Conservation (phyloP, 441 rosid genomes). For the Corymbia citriodora region DNA sequence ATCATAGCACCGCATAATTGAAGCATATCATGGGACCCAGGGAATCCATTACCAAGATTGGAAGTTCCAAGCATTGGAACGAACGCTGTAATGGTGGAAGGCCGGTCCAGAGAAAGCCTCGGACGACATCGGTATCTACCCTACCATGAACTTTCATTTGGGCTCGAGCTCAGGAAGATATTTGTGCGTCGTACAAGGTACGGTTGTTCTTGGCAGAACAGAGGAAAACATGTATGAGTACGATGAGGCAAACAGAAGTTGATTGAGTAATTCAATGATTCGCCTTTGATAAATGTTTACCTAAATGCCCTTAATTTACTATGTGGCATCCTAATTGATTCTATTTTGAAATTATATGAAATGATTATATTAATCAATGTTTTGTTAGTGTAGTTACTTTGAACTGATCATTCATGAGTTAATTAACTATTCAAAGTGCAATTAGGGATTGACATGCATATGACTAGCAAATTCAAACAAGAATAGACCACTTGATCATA, state of each 20-base stretch:
- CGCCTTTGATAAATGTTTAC: not conserved
- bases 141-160: not conserved
- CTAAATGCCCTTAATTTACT: too few relatives aligned
- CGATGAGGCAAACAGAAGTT: not conserved
- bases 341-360: too few relatives aligned
- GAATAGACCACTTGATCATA: too few relatives aligned
- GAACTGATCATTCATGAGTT: too few relatives aligned
- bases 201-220: not conserved
- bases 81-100: too few relatives aligned
- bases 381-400: too few relatives aligned
- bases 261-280: not conserved
- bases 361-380: too few relatives aligned
- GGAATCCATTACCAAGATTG: not conserved
- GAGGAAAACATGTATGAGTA: not conserved
- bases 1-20: not conserved
- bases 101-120: not conserved
- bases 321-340: too few relatives aligned
- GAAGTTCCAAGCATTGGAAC: not conserved
- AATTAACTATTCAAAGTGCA: too few relatives aligned
- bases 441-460: too few relatives aligned
- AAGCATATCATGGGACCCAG: not conserved
- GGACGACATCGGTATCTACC: not conserved
- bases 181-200: not conserved
- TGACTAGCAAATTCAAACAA: too few relatives aligned
- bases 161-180: not conserved